Evolutionary conservation across 495 filamentous ascomycete genomes (phyloP).

Genomic region (Glonium stellatum): DNA sequence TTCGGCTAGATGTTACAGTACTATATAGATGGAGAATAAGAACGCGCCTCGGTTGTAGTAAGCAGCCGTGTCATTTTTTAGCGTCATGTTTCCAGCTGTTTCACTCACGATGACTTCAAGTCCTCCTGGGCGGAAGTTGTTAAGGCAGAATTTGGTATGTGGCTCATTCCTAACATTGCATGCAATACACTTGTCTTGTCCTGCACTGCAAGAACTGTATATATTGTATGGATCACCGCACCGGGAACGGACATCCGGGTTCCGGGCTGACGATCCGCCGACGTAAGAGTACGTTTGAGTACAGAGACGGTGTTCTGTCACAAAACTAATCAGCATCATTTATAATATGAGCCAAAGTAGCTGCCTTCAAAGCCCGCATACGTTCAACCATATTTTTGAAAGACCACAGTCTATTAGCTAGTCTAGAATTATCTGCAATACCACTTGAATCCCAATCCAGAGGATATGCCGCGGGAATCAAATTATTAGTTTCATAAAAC

Average conservation of each 20-base stretch:
- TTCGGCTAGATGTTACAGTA: too few species aligned
- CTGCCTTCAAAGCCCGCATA: neutral
- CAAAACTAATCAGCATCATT: neutral
- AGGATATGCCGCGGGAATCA: too few species aligned
- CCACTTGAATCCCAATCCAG: too few species aligned
- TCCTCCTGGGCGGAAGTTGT: constrained; percentile 10
- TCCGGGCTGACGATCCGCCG: neutral
- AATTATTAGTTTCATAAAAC: too few species aligned
- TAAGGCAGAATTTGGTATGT: constrained; percentile 20
- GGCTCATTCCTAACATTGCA: constrained; percentile 24
- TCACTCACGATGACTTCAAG: constrained; percentile 9
- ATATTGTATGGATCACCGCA: constrained; percentile 20
- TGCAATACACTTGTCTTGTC: constrained; percentile 9
- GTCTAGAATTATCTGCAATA: neutral
- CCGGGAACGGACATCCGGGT: constrained; percentile 18
- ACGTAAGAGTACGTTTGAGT: neutral
- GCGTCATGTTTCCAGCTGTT: neutral
- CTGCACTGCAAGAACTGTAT: constrained; percentile 4
- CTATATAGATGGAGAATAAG: neutral
- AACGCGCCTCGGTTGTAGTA: constrained; percentile 23
- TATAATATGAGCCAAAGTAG: neutral
- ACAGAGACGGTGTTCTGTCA: neutral
- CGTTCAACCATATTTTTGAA: neutral
- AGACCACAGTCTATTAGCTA: neutral
- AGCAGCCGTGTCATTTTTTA: constrained; percentile 2